Evolutionary conservation across 1,284 basidiomycete genomes (phyloP), one percentile per base, ranked within the genome.

Genomic region (Paramarasmius palmivorus): DNA sequence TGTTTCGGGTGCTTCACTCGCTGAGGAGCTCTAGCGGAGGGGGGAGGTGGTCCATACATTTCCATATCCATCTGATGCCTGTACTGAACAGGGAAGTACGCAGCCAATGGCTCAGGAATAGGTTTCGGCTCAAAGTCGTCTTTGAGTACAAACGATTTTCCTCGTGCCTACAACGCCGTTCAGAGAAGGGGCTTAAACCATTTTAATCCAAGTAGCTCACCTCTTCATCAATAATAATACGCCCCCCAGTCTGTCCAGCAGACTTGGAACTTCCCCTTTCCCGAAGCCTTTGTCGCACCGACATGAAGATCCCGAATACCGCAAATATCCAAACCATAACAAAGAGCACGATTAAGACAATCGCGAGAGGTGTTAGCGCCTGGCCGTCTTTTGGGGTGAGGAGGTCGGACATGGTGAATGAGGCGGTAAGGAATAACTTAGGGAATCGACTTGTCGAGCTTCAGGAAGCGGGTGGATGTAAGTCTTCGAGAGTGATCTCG

Each of bases 61-160:
- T 46, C 44, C 44, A 46, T 46, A n/a, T 46, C 44, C 44, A 46
- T 46, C 44, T 46, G 44, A 17, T 46, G 44, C 29, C 44, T 23
- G 19, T 46, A 46, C 4, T 23, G 25, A 32, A 15, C 25, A 26
- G 44, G 44, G 14, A 46, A 46, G 44, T 46, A 46, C 9, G 26
- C 44, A 10, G 44, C 44, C 44, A 46, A 29, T 17, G 44, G 44
- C 19, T 26, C 23, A n/a, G 44, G 44, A 17, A 46, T 46, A n/a
- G 22, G 23, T 10, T 6, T n/a, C 15, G 25, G 44, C 19, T 46
- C 32, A 46, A 29, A 32, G 44, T 46, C 25, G 12, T 46, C 44
- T 10, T 46, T 17, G 6, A 29, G 25, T n/a, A 32, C 12, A 32
- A 32, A 32, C 7, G 29, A 6, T 32, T 32, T 32, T 12, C 29